These are phyloP conservation scores for Aspergillus eucalypticola DNA, from an alignment of 2,329 filamentous ascomycete species.

Conservation along the genomic window DNA sequence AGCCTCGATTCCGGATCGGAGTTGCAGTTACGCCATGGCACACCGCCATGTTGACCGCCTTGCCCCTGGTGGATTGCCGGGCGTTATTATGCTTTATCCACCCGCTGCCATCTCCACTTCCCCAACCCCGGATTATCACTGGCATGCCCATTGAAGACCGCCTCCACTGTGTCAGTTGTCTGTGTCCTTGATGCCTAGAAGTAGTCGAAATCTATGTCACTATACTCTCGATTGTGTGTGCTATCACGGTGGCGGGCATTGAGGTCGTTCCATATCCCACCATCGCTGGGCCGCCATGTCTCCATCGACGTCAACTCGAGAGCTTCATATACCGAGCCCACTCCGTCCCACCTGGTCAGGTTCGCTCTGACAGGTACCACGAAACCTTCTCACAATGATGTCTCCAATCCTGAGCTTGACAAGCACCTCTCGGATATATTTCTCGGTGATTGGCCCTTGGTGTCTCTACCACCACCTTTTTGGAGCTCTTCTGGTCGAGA, in stretches of 20 bases:
- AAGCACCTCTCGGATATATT: conserved; percentile 24
- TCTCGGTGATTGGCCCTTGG: conserved; percentile 23
- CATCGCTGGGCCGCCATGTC: conserved; percentile 7
- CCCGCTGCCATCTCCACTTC: background rate
- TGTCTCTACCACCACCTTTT: conserved; percentile 20
- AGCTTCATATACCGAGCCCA: conserved; percentile 16
- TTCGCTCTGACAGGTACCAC: conserved; percentile 32
- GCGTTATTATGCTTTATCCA: background rate
- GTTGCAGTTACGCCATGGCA: background rate
- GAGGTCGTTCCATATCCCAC: conserved; percentile 4
- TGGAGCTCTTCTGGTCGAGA: conserved; percentile 24
- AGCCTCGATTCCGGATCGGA: background rate
- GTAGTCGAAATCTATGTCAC: conserved; percentile 5
- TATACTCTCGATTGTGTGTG: background rate
- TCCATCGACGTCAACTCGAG: background rate
- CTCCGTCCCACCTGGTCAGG: conserved; percentile 34
- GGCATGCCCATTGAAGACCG: background rate
- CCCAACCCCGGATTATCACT: background rate
- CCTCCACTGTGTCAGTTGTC: background rate
- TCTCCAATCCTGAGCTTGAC: conserved; percentile 12
- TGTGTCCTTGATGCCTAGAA: background rate
- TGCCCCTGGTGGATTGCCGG: background rate
- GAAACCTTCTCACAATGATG: conserved; percentile 6
- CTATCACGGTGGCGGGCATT: background rate
- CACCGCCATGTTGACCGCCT: conserved; percentile 7